These are phyloP conservation scores for Ganoderma leucocontextum DNA, from an alignment of 1,284 basidiomycete species.

Conservation along the genomic window DNA sequence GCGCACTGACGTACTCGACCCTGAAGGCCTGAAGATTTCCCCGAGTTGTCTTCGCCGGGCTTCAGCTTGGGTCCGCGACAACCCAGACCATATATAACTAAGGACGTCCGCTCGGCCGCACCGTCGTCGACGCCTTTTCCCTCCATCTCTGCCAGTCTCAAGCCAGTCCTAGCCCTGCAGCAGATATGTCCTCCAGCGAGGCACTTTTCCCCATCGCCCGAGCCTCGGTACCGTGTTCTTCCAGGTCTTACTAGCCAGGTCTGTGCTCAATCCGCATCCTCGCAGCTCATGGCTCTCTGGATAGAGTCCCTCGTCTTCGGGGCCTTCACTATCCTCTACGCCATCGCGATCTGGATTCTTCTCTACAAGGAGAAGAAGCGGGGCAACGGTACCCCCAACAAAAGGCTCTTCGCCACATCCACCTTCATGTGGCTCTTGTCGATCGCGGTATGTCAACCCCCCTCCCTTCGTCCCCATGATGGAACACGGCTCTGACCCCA, in stretches of 20 bases:
- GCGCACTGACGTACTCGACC: neutral
- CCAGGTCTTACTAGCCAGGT: neutral
- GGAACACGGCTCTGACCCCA: neutral
- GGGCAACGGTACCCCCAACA: conserved; percentile 22
- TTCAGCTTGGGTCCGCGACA: neutral
- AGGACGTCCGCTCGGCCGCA: neutral
- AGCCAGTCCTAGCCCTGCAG: conserved; percentile 10
- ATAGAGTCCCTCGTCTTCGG: conserved; percentile 33
- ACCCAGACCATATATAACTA: neutral
- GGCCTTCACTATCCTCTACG: conserved; percentile 31
- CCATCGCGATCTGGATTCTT: conserved; percentile 32
- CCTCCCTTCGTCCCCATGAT: neutral
- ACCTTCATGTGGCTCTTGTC: conserved; percentile 30
- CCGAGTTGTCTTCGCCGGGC: neutral
- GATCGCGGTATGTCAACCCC: conserved; percentile 20
- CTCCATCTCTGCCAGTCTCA: conserved; percentile 5
- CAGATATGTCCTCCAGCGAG: conserved; percentile 20
- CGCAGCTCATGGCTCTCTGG: conserved; percentile 27
- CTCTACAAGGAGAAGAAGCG: conserved; percentile 32
- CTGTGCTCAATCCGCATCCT: neutral
- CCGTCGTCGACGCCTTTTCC: neutral
- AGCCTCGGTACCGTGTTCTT: conserved; percentile 13
- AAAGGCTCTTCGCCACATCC: conserved; percentile 31
- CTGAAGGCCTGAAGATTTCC: neutral
- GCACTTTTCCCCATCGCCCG: conserved; percentile 18